Evolutionary conservation across 176 grass and related monocot genomes (phyloP), one percentile per base, ranked within the genome.

Genomic region (Elymus sibiricus): DNA sequence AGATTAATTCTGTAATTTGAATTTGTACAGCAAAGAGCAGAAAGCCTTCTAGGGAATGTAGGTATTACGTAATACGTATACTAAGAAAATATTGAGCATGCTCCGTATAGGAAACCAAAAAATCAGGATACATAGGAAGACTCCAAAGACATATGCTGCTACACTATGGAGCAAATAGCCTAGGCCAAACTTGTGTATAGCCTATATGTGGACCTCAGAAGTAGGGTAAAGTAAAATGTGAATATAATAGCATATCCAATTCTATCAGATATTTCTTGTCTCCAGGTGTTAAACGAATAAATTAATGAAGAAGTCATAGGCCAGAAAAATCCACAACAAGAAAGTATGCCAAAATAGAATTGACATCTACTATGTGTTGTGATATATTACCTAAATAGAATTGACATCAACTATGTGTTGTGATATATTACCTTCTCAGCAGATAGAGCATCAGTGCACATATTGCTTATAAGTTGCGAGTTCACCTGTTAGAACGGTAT

Each of bases 381-480:
- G 74, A 81, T n/a, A n/a, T n/a, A n/a, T n/a, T n/a, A n/a, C n/a
- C n/a, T n/a, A 3, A 86, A 82, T 78, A 60, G 38, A 63, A 82
- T 67, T n/a, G 68, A 31, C 32, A 75, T 28, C 29, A 42, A 74
- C 38, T 49, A 82, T 79, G 5, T 47, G 74, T 78, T 70, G 6
- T 37, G 76, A 82, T 70, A 83, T 64, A 64, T 58, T 92, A 99
- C 97, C 97, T 99, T 99, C 87, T 99, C 97, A 65, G 97, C 97
- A 58, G 97, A 99, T 47, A 99, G 87, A 83, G 97, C 97, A 92
- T 99, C 97, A 0, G 88, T 99, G 87, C 94, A 99, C 22, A 99
- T 80, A 83, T 99, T 99, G 88, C 97, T 99, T 78, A 99, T 99
- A 83, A 99, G 90, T 63, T 99, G 97, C 47, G 97, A 93, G 82